Percentiles rank a stretch among this genome's conserved stretches.
These are phyloP conservation scores for Pittosporum tobira DNA, from an alignment of 129 eudicot genomes.

Conservation along the genomic window DNA sequence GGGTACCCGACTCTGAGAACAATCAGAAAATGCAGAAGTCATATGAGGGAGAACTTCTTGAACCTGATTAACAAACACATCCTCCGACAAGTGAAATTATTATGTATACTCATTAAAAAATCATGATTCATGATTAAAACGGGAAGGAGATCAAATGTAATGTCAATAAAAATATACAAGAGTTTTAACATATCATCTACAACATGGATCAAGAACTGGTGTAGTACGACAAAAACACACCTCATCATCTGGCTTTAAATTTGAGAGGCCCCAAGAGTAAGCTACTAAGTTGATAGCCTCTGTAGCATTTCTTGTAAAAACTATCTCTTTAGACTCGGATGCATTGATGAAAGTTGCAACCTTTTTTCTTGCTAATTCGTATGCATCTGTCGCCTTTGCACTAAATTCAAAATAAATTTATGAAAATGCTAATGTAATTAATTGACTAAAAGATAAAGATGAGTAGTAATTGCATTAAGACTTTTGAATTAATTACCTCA, in stretches of 20 bases:
- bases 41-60: too few species aligned
- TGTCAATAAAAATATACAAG: background rate
- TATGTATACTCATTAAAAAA: too few species aligned
- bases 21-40: too few species aligned
- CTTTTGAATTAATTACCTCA: slow-evolving; percentile 39
- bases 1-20: too few species aligned
- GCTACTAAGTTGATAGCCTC: slow-evolving; percentile 97
- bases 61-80: too few species aligned
- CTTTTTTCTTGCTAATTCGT: slow-evolving; percentile 88
- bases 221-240: slow-evolving; percentile 24
- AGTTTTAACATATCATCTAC: background rate
- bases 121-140: too few species aligned
- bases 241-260: slow-evolving; percentile 72
- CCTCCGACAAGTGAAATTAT: too few species aligned
- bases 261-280: slow-evolving; percentile 83
- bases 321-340: slow-evolving; percentile 64
- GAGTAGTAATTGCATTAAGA: too few species aligned
- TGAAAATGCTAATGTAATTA: background rate
- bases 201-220: background rate
- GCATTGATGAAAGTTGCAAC: slow-evolving; percentile 90
- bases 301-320: slow-evolving; percentile 94
- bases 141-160: background rate
- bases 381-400: slow-evolving; percentile 91
- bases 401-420: slow-evolving; percentile 25
- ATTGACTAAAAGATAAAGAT: background rate